These are phyloP conservation scores for Crucibulum laeve DNA, from an alignment of 768 basidiomycete genomes.

Conservation along the genomic window DNA sequence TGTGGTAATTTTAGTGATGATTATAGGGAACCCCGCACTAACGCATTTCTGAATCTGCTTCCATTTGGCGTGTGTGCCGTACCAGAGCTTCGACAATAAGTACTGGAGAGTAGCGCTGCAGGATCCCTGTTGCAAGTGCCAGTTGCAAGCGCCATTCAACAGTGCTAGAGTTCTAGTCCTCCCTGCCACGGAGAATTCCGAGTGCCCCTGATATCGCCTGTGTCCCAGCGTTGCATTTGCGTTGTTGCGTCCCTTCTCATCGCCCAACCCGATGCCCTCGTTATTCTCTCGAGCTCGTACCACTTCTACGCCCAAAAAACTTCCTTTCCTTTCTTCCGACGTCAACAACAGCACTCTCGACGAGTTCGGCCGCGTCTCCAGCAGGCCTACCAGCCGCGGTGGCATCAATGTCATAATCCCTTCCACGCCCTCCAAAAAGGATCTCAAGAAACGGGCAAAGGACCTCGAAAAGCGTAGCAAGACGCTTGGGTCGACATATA, in stretches of 20 bases:
- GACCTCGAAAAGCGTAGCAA: constrained; percentile 32
- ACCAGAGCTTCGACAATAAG: no score
- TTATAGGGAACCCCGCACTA: no score
- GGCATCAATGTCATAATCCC: constrained; percentile 17
- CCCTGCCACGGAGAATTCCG: constrained; percentile 22
- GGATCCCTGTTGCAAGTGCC: no score
- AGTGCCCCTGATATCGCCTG: constrained; percentile 17
- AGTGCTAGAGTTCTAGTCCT: no score
- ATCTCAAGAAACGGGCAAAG: constrained; percentile 44
- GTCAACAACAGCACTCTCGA: constrained; percentile 32
- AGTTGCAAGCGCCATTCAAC: no score
- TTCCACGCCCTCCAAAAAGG: constrained; percentile 39
- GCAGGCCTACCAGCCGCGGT: constrained; percentile 35
- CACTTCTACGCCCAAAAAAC: constrained; percentile 50
- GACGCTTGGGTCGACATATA: constrained; percentile 34
- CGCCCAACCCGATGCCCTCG: constrained; percentile 57
- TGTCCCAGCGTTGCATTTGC: constrained; percentile 14
- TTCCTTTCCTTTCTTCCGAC: constrained; percentile 15
- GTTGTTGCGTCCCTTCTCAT: constrained; percentile 25
- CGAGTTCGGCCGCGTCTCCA: constrained; percentile 63
- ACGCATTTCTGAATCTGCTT: no score
- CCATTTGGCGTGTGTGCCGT: no score
- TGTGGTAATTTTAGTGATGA: no score
- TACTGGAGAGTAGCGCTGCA: no score
- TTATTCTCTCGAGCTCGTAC: constrained; percentile 71